phyloP scores from a whole-genome alignment of 805 yeast species.

The Spathaspora girioi region DNA sequence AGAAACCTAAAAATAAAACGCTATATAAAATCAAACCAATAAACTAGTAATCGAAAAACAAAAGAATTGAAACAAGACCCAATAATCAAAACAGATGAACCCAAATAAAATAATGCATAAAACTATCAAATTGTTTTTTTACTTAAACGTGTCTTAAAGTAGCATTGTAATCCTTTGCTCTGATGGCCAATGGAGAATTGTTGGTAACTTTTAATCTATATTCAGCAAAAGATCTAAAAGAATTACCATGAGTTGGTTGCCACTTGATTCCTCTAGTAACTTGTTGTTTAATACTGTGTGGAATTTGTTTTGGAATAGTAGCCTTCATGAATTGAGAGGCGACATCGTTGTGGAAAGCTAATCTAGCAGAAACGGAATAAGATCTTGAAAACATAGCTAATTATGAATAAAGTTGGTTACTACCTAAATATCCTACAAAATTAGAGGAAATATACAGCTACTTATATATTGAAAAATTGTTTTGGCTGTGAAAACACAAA shows the following conservation, averaged over 20 bases:
- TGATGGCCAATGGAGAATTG: constrained; percentile 33
- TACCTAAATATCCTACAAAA: not conserved
- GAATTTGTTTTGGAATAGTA: constrained; percentile 6
- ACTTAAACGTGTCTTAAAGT: constrained; percentile 4
- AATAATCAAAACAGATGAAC: not conserved
- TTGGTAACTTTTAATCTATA: constrained; percentile 39
- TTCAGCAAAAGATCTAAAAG: constrained; percentile 42
- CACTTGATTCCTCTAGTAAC: constrained; percentile 21
- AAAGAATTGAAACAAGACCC: not conserved
- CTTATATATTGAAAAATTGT: not conserved
- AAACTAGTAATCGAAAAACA: not conserved
- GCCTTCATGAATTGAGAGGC: constrained; percentile 5
- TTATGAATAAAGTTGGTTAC: too few species aligned
- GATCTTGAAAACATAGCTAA: constrained; percentile 4
- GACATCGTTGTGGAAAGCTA: constrained; percentile 2
- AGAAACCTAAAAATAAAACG: not conserved
- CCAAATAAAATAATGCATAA: not conserved
- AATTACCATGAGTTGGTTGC: constrained; percentile 36
- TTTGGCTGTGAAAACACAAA: not conserved
- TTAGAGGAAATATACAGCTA: not conserved
- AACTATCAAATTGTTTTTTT: not conserved
- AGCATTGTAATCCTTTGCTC: constrained; percentile 6
- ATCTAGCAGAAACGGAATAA: constrained; percentile 3
- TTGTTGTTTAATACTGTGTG: constrained; percentile 7
- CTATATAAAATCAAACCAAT: not conserved